Evolutionary conservation across 257 asterid species (phyloP).

Genomic region (Salvia rosmarinus): DNA sequence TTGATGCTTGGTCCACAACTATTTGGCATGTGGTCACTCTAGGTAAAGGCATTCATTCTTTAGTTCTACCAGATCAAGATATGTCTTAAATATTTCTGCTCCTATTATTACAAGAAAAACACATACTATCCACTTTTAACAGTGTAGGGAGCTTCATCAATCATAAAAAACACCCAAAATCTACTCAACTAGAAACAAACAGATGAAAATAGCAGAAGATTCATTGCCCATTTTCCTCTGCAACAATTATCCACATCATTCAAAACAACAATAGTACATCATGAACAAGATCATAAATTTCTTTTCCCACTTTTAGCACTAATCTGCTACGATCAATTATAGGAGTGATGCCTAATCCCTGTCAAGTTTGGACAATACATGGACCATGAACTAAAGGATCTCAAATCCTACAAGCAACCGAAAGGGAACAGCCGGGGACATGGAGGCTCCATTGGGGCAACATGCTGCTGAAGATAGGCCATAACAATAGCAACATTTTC

Average conservation of each 20-base stretch:
- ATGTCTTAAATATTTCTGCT: not conserved
- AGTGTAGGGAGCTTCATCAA: not conserved
- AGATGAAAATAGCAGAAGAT: too few relatives aligned
- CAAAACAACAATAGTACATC: conserved; percentile 12
- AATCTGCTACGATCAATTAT: not conserved
- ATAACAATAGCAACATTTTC: conserved; percentile 37
- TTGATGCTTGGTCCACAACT: conserved; percentile 42
- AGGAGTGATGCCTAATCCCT: not conserved
- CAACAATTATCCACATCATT: not conserved
- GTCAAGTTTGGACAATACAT: conserved; percentile 10
- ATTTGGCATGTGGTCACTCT: conserved; percentile 26
- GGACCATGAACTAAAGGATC: conserved; percentile 31
- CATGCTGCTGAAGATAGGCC: conserved; percentile 42
- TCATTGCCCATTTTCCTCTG: too few relatives aligned
- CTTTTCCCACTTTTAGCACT: not conserved
- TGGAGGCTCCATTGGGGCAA: conserved; percentile 45
- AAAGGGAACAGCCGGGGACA: conserved; percentile 40
- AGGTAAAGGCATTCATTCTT: conserved; percentile 2
- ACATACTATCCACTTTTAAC: too few relatives aligned
- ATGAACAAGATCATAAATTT: not conserved
- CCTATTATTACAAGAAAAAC: too few relatives aligned
- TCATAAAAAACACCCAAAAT: not conserved
- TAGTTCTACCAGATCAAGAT: not conserved
- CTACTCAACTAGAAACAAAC: not conserved
- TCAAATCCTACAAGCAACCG: conserved; percentile 37